Evolutionary conservation across 305 asterid genomes (phyloP).

Genomic region (Fraxinus floribunda): DNA sequence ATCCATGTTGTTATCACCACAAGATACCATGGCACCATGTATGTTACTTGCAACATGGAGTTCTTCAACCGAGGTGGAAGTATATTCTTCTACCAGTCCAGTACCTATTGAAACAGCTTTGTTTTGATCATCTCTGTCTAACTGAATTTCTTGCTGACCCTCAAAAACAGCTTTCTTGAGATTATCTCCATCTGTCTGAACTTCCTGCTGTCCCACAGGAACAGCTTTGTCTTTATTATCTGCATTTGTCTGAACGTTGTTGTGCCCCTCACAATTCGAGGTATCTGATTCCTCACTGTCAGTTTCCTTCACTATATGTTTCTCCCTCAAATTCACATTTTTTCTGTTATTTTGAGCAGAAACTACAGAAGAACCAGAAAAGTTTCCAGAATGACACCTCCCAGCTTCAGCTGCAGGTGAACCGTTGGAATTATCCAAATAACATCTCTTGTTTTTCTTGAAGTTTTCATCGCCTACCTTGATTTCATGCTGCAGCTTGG

Average conservation of each 20-base stretch:
- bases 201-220: constrained; percentile 18
- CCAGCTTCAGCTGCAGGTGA: constrained; percentile 28
- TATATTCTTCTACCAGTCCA: constrained; percentile 22
- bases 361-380: neutral
- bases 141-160: constrained; percentile 28
- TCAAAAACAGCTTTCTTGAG: constrained; percentile 18
- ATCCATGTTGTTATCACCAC: constrained; percentile 14
- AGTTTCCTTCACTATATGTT: constrained; percentile 22
- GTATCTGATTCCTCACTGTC: constrained; percentile 26
- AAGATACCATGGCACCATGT: constrained; percentile 17
- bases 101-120: constrained; percentile 25
- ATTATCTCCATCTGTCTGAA: constrained; percentile 19
- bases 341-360: constrained; percentile 12
- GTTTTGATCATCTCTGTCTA: constrained; percentile 30
- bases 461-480: constrained; percentile 26
- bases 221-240: constrained; percentile 12
- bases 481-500: constrained; percentile 19
- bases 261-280: constrained; percentile 14
- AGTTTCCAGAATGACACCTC: constrained; percentile 22
- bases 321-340: constrained; percentile 31
- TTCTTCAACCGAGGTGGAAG: constrained; percentile 27
- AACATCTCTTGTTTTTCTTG: constrained; percentile 22
- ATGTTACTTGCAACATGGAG: constrained; percentile 22
- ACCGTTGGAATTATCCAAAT: constrained; percentile 30
- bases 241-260: neutral